These are phyloP conservation scores for Ephemerocybe angulata DNA, from an alignment of 768 basidiomycete genomes.

Conservation along the genomic window DNA sequence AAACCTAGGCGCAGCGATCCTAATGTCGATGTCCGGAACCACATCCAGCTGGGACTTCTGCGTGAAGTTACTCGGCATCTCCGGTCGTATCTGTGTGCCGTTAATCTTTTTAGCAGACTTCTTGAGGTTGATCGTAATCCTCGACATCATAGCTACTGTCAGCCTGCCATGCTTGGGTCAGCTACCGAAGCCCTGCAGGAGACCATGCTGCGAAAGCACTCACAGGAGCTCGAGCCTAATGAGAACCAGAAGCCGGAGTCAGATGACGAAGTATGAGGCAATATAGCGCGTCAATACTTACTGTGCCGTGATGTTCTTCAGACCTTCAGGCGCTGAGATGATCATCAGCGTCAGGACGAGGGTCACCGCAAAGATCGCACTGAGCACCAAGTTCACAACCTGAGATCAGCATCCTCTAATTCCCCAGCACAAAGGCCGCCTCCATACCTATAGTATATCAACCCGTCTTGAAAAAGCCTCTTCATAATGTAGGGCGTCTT, in stretches of 20 bases:
- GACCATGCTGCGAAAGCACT: conserved; percentile 17
- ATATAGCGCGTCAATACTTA: conserved; percentile 21
- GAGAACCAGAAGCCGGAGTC: background rate
- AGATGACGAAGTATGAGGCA: background rate
- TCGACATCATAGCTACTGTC: conserved; percentile 58
- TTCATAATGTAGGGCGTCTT: conserved; percentile 37
- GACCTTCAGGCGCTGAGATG: conserved; percentile 37
- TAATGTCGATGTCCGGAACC: conserved; percentile 13
- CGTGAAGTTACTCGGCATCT: conserved; percentile 23
- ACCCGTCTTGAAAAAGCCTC: conserved; percentile 41
- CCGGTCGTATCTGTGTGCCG: conserved; percentile 13
- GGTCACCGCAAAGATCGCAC: conserved; percentile 44
- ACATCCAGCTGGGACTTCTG: conserved; percentile 14
- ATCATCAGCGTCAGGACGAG: conserved; percentile 46
- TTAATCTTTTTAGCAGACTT: conserved; percentile 32
- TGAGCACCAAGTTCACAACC: conserved; percentile 10
- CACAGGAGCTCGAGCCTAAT: conserved; percentile 40
- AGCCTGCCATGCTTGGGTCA: conserved; percentile 21
- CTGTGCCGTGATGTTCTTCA: conserved; percentile 48
- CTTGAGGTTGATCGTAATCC: conserved; percentile 60
- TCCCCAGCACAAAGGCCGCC: background rate
- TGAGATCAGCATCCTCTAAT: background rate
- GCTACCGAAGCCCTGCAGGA: background rate
- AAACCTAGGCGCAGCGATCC: conserved; percentile 12
- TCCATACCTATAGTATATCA: conserved; percentile 43